Evolutionary conservation across 176 grass and related monocot genomes (phyloP), one percentile per base, ranked within the genome.

Genomic region (Juncus effusus): DNA sequence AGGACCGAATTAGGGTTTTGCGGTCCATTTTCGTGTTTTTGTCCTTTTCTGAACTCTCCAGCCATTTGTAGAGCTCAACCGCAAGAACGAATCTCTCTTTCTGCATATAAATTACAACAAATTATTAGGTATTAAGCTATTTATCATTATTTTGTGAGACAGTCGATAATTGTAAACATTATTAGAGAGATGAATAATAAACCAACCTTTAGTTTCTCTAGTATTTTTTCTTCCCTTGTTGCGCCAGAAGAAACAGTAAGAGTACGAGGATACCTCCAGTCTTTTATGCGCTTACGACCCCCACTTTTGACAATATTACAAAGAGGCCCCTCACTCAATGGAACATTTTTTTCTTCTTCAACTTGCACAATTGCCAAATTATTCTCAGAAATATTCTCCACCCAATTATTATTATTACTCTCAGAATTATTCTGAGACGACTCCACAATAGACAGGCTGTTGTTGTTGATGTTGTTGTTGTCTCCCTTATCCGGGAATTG

Each of bases 21-120:
- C 76, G 85, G 74, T 88, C 88, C 88, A 97, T 91, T 64, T 60
- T 71, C 65, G 81, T 97, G 51, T 63, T 75, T 51, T 92, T 88
- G 70, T 86, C 59, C 71, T 92, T 89, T 73, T 92, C 85, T 74
- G 92, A 77, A 50, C 72, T 65, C 57, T 84, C 85, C 53, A 97
- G 74, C 85, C 85, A 86, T 82, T 86, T 92, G 76, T 92, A 73
- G 56, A 97, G 77, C 85, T 97, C 88, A 74, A 81, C 77, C 63
- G 70, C 73, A 6, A 97, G 80, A 64, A 89, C 62, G 74, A 97
- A 89, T 76, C 78, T 88, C 77, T 84, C 87, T 72, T 82, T 81
- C 93, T 97, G 80, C 79, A 89, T 13, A 39, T 15, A 56, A 51
- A 14, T 47, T 5, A 47, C 9, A 49, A 70, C 19, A 54, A 11